phyloP scores from a whole-genome alignment of 2,329 filamentous ascomycete species.

The Exophiala aquamarina region DNA sequence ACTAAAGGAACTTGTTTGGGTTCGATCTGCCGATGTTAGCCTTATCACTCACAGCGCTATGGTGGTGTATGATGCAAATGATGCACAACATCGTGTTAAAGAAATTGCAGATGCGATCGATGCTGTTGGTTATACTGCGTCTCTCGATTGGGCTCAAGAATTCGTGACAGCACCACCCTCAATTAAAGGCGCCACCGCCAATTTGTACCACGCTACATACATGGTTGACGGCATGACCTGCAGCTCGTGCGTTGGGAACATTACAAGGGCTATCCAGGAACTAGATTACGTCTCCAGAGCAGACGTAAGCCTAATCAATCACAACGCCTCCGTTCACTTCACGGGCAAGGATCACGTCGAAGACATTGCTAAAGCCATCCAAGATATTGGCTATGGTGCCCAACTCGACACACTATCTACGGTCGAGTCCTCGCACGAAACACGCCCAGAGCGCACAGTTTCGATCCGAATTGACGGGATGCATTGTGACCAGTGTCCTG shows the following conservation, averaged over 20 bases:
- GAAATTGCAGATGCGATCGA: slow-evolving; percentile 50
- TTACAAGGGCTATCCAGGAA: slow-evolving; percentile 38
- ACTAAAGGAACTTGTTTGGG: slow-evolving; percentile 58
- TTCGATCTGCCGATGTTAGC: slow-evolving; percentile 60
- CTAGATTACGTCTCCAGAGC: slow-evolving; percentile 33
- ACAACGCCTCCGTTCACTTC: slow-evolving; percentile 50
- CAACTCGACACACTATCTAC: not conserved
- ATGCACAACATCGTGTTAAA: slow-evolving; percentile 41
- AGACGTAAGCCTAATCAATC: slow-evolving; percentile 46
- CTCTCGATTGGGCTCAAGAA: slow-evolving; percentile 35
- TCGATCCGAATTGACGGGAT: slow-evolving; percentile 68
- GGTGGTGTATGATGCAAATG: slow-evolving; percentile 52
- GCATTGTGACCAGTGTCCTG: slow-evolving; percentile 70
- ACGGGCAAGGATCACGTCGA: slow-evolving; percentile 18
- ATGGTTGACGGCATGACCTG: slow-evolving; percentile 69
- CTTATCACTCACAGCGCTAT: slow-evolving; percentile 66
- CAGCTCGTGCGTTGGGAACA: slow-evolving; percentile 63
- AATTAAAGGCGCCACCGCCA: slow-evolving; percentile 8
- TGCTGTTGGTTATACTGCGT: slow-evolving; percentile 47
- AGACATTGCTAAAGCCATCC: slow-evolving; percentile 29
- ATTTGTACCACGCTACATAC: slow-evolving; percentile 1
- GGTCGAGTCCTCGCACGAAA: not conserved
- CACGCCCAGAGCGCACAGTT: slow-evolving; percentile 49
- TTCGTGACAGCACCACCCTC: not conserved
- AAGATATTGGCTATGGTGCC: not conserved